Percentiles rank a stretch among this genome's conserved stretches.
Evolutionary conservation across 257 asterid genomes (phyloP).

Genomic region (Primulina eburnea): DNA sequence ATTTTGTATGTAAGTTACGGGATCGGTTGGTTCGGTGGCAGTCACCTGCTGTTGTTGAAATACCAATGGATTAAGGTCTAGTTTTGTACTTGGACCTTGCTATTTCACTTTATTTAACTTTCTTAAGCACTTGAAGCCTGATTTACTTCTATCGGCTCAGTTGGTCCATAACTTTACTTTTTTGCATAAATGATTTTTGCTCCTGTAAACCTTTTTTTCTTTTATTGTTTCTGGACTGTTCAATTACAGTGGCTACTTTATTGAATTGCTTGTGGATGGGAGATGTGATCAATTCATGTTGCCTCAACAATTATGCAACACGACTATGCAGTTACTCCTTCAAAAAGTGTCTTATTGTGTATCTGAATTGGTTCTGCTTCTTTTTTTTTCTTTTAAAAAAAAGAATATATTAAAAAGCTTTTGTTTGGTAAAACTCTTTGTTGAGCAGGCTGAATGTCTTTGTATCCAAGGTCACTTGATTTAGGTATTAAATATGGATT

Average conservation of each 20-base stretch:
- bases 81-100: background rate
- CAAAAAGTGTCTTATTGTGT: background rate
- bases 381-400: too few species aligned
- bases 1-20: constrained; percentile 18
- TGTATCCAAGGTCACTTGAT: background rate
- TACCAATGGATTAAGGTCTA: background rate
- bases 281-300: too few species aligned
- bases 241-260: too few species aligned
- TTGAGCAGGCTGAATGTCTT: background rate
- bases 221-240: too few species aligned
- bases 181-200: background rate
- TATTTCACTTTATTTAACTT: background rate
- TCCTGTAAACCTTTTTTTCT: background rate
- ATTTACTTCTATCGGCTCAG: background rate
- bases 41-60: too few species aligned
- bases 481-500: background rate
- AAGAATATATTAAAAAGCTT: background rate
- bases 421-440: background rate
- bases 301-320: background rate
- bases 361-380: background rate
- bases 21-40: too few species aligned
- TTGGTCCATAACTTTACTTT: background rate
- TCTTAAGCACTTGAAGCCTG: background rate
- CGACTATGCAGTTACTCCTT: background rate
- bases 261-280: too few species aligned